phyloP scores from a whole-genome alignment of 1,139 yeast genomes.

The Starmera stellimalicola region DNA sequence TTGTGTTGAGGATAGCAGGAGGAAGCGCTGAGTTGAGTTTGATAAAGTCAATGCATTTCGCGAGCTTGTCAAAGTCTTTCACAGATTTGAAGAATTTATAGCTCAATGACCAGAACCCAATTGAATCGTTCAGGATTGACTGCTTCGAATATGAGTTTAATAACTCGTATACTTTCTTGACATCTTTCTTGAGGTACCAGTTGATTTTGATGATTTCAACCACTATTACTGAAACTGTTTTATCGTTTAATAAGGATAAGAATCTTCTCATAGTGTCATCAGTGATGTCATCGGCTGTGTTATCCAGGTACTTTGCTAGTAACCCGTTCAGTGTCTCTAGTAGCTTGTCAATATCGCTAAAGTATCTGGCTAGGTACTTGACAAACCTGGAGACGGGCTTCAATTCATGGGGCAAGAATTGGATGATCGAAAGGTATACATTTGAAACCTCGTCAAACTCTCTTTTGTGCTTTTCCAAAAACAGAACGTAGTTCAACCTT shows the following conservation, averaged over 20 bases:
- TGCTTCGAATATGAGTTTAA: constrained; percentile 33
- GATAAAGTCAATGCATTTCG: constrained; percentile 33
- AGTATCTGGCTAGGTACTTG: constrained; percentile 13
- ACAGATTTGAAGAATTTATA: constrained; percentile 40
- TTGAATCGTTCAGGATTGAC: constrained; percentile 29
- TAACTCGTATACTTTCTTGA: constrained; percentile 30
- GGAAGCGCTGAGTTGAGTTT: constrained; percentile 39
- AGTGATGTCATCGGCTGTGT: background rate
- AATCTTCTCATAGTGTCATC: constrained; percentile 15
- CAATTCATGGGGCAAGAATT: constrained; percentile 5
- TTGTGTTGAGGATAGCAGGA: constrained; percentile 33
- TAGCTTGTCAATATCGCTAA: constrained; percentile 15
- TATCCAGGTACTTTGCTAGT: constrained; percentile 14
- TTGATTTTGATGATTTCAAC: constrained; percentile 29
- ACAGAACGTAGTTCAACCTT: constrained; percentile 32
- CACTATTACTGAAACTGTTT: constrained; percentile 25
- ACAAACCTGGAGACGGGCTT: constrained; percentile 16
- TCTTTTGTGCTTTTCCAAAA: constrained; percentile 11
- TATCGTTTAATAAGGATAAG: constrained; percentile 21
- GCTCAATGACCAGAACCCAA: constrained; percentile 46
- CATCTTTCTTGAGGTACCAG: constrained; percentile 26
- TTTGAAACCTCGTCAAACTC: constrained; percentile 13
- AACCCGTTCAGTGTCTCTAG: constrained; percentile 18
- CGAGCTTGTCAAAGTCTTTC: constrained; percentile 34
- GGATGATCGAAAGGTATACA: constrained; percentile 13